These are phyloP conservation scores for Acer saccharum DNA, from an alignment of 345 rosid species.

Conservation along the genomic window DNA sequence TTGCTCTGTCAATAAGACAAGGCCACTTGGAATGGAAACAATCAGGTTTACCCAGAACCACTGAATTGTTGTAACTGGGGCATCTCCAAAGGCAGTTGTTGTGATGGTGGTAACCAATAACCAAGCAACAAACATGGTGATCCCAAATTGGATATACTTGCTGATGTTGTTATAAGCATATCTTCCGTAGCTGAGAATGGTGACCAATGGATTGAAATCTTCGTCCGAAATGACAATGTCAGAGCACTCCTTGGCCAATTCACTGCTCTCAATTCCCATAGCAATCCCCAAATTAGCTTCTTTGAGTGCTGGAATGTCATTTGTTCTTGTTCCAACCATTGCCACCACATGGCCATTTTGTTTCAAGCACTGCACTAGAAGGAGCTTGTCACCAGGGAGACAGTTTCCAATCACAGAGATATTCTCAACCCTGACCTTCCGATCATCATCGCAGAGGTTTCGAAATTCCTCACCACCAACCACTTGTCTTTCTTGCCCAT, in stretches of 20 bases:
- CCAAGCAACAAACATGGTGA: constrained; percentile 6
- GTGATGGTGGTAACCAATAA: not conserved
- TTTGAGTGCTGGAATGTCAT: too few species aligned
- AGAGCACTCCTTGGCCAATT: not conserved
- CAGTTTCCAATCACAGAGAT: too few species aligned
- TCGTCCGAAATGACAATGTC: not conserved
- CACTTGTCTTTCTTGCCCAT: too few species aligned
- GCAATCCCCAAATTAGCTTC: too few species aligned
- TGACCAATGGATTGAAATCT: not conserved
- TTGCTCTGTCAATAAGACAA: constrained; percentile 5
- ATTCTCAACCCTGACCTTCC: too few species aligned
- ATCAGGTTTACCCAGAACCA: constrained; percentile 10
- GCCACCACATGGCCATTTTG: too few species aligned
- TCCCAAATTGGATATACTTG: constrained; percentile 10
- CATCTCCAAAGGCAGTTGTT: not conserved
- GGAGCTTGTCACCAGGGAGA: too few species aligned
- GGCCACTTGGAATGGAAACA: not conserved
- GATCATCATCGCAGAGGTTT: too few species aligned
- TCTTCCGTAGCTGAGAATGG: not conserved
- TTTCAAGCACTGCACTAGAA: too few species aligned
- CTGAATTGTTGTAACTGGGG: constrained; percentile 1
- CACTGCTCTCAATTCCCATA: not conserved
- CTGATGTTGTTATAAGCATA: constrained; percentile 10
- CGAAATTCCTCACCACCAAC: too few species aligned
- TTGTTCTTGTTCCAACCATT: too few species aligned